phyloP scores from a whole-genome alignment of 169 alveolate genomes.

The Plasmodium coatneyi region DNA sequence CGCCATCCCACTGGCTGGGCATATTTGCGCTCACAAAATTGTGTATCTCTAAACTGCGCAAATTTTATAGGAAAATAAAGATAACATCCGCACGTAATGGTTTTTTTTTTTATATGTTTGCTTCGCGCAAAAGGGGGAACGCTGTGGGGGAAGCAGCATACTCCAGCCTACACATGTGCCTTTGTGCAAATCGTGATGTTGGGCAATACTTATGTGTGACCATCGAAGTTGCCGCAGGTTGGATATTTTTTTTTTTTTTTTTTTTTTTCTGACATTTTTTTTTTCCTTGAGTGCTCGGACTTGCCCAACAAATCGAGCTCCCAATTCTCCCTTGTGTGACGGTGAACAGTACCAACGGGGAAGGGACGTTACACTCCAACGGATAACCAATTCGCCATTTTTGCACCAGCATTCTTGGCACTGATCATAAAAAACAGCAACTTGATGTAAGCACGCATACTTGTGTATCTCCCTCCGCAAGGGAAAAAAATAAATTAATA shows the following conservation, averaged over 20 bases:
- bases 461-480: neutral
- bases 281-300: neutral
- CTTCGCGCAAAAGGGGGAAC: neutral
- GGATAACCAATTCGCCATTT: neutral
- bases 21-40: neutral
- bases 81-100: neutral
- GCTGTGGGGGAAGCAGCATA: neutral
- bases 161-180: neutral
- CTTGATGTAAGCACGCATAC: neutral
- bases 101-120: neutral
- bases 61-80: neutral
- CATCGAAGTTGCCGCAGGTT: neutral
- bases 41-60: neutral
- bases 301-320: neutral
- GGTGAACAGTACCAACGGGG: neutral
- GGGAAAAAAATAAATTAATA: neutral
- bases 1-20: neutral
- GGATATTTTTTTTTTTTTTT: neutral
- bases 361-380: neutral
- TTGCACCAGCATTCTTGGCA: neutral
- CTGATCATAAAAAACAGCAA: neutral
- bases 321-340: neutral
- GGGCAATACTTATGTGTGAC: neutral
- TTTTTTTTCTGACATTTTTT: too few species aligned
- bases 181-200: neutral